Percentiles rank a stretch among this genome's conserved stretches.
Conservation (phyloP, 768 basidiomycete genomes). For the Ramaria sp. region DNA sequence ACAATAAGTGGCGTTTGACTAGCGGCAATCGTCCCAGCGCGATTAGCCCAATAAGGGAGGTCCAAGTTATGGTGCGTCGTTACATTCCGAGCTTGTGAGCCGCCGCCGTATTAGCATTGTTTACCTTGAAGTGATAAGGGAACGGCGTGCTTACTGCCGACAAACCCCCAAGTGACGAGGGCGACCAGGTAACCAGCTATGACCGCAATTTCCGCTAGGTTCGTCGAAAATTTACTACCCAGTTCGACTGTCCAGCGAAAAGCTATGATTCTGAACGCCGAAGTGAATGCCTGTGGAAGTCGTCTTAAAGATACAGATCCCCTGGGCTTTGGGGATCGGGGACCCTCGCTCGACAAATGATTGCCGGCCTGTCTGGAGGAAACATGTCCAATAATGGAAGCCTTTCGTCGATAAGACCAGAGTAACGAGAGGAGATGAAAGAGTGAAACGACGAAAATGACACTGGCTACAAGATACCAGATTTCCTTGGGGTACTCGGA, state of each 20-base stretch:
- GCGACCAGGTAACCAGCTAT: slow-evolving; percentile 34
- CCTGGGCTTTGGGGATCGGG: neutral
- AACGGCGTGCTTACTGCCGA: slow-evolving; percentile 29
- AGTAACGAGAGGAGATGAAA: slow-evolving; percentile 1
- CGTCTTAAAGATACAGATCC: slow-evolving; percentile 19
- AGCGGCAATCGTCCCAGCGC: slow-evolving; percentile 32
- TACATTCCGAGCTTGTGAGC: neutral
- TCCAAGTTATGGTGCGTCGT: neutral
- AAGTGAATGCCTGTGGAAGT: slow-evolving; percentile 27
- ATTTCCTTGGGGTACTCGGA: slow-evolving; percentile 8
- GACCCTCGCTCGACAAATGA: slow-evolving; percentile 11
- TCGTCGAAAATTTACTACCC: slow-evolving; percentile 26
- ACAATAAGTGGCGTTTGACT: slow-evolving; percentile 45
- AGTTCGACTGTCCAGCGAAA: slow-evolving; percentile 40
- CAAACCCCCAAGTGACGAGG: slow-evolving; percentile 33
- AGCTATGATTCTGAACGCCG: slow-evolving; percentile 36
- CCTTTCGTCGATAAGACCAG: neutral
- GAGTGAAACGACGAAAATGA: slow-evolving; percentile 13
- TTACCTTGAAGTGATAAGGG: neutral
- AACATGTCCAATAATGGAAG: neutral
- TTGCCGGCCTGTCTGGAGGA: neutral
- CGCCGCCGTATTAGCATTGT: neutral
- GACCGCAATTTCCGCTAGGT: slow-evolving; percentile 36
- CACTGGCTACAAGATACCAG: slow-evolving; percentile 12
- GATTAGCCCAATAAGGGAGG: slow-evolving; percentile 21